These are phyloP conservation scores for Metschnikowia shivogae DNA, from an alignment of 805 yeast species.

Conservation along the genomic window DNA sequence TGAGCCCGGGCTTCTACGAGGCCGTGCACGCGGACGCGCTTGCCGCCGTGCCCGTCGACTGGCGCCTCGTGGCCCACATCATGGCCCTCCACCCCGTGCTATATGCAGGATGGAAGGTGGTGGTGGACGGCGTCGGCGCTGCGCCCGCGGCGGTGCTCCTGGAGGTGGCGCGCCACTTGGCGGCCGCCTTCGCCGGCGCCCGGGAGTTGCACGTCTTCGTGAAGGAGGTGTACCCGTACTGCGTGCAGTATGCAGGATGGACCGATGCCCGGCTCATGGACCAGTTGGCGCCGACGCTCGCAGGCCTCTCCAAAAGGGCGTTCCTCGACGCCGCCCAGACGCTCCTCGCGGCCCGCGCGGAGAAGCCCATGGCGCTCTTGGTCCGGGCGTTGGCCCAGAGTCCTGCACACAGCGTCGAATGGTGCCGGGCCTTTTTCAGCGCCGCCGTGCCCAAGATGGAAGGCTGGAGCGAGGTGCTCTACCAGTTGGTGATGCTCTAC, in stretches of 20 bases:
- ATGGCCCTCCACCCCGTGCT: constrained; percentile 55
- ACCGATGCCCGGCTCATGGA: constrained; percentile 25
- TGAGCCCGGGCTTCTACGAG: constrained; percentile 50
- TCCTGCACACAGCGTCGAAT: constrained; percentile 17
- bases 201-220: constrained; percentile 55
- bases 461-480: constrained; percentile 44
- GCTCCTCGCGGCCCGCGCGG: constrained; percentile 2
- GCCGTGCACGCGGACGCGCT: constrained; percentile 34
- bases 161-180: constrained; percentile 28
- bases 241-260: constrained; percentile 24
- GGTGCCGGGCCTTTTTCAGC: constrained; percentile 2
- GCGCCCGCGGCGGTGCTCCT: background rate
- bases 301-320: constrained; percentile 47
- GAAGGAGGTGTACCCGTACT: constrained; percentile 39
- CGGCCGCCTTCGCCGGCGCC: constrained; percentile 48
- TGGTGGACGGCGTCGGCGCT: constrained; percentile 19
- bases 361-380: constrained; percentile 10
- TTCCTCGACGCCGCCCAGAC: constrained; percentile 17
- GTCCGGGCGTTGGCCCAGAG: constrained; percentile 41
- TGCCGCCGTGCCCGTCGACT: constrained; percentile 24
- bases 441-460: constrained; percentile 4
- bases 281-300: constrained; percentile 38
- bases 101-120: constrained; percentile 41
- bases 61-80: constrained; percentile 46
- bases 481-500: constrained; percentile 46